Conservation (phyloP, 495 filamentous ascomycete species). For the Penicillium paradoxum region DNA sequence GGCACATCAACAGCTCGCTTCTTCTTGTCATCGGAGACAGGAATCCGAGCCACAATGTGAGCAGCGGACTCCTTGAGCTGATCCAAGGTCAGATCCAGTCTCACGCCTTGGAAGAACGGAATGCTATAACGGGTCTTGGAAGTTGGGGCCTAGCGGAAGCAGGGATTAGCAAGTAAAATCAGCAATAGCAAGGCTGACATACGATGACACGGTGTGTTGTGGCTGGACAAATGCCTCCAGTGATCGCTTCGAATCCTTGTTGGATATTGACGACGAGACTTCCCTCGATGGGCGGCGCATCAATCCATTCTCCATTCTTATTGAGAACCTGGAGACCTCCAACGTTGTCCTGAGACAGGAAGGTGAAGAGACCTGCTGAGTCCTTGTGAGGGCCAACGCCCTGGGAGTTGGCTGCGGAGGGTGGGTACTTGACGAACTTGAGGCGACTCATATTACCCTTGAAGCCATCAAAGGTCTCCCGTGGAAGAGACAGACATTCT, state of each 20-base stretch:
- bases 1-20: conserved; percentile 39
- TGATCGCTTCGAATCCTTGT: conserved; percentile 87
- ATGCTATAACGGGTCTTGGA: conserved; percentile 64
- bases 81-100: conserved; percentile 72
- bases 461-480: conserved; percentile 73
- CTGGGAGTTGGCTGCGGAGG: conserved; percentile 55
- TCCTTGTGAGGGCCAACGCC: conserved; percentile 94
- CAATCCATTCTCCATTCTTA: conserved; percentile 46
- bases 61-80: conserved; percentile 32
- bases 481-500: conserved; percentile 71
- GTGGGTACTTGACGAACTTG: conserved; percentile 90
- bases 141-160: conserved; percentile 28
- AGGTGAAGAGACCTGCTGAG: conserved; percentile 58
- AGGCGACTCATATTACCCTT: conserved; percentile 85
- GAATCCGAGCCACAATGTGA: conserved; percentile 35
- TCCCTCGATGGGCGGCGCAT: conserved; percentile 42
- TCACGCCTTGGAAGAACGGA: conserved; percentile 88
- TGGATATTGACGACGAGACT: conserved; percentile 60
- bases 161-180: not conserved
- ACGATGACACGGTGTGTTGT: conserved; percentile 78
- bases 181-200: conserved; percentile 1
- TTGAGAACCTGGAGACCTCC: conserved; percentile 49
- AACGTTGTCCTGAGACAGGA: conserved; percentile 50
- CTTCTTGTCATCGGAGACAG: conserved; percentile 32
- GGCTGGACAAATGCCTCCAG: conserved; percentile 74